Conservation (phyloP, 2,329 filamentous ascomycete genomes). For the Trichophyton simii region DNA sequence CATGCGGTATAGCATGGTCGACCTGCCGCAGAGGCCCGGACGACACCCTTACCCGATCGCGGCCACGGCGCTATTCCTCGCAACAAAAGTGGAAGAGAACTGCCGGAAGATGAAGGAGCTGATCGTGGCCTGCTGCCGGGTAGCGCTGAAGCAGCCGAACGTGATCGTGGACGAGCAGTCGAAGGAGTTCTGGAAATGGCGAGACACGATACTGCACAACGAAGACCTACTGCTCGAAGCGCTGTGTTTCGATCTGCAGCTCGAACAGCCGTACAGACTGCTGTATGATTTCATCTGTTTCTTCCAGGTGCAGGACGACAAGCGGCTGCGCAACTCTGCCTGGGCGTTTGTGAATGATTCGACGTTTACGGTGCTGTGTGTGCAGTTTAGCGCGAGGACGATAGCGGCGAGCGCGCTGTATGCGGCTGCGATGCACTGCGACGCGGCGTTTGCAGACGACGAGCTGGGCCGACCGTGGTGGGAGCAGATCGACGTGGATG, state of each 20-base stretch:
- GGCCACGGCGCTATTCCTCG: slow-evolving; percentile 80
- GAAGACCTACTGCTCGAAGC: slow-evolving; percentile 87
- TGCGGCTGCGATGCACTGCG: slow-evolving; percentile 65
- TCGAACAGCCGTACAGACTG: slow-evolving; percentile 76
- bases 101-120: slow-evolving; percentile 91
- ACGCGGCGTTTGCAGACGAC: slow-evolving; percentile 61
- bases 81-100: slow-evolving; percentile 95
- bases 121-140: slow-evolving; percentile 83
- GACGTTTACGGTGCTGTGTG: slow-evolving; percentile 68
- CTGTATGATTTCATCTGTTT: slow-evolving; percentile 69
- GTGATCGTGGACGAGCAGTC: slow-evolving; percentile 90
- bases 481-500: slow-evolving; percentile 59
- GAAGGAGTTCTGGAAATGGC: slow-evolving; percentile 97
- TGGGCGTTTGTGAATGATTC: slow-evolving; percentile 95
- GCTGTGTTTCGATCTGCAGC: slow-evolving; percentile 83
- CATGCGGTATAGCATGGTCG: slow-evolving; percentile 75
- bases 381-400: slow-evolving; percentile 65
- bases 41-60: slow-evolving; percentile 91
- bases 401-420: slow-evolving; percentile 80
- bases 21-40: slow-evolving; percentile 53
- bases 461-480: slow-evolving; percentile 73
- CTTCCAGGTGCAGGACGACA: slow-evolving; percentile 64
- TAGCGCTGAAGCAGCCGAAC: slow-evolving; percentile 86
- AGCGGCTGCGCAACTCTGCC: slow-evolving; percentile 66
- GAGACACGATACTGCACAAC: slow-evolving; percentile 81